Conservation (phyloP, 768 basidiomycete genomes). For the Lactarius tabidus region DNA sequence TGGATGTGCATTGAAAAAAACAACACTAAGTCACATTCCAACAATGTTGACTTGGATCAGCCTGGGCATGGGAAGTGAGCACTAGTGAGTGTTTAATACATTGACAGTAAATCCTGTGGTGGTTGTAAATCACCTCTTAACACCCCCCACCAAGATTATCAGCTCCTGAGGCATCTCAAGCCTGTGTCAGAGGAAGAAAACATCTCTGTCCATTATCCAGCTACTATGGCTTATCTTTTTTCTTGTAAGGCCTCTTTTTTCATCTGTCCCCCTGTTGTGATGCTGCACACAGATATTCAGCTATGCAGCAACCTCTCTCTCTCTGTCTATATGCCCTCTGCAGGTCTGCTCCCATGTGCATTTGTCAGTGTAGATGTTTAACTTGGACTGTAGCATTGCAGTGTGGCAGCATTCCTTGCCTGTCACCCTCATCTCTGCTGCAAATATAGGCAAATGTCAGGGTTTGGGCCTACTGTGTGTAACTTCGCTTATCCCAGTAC, state of each 20-base stretch:
- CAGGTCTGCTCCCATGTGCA: slow-evolving; percentile 1
- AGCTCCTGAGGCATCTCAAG: no score
- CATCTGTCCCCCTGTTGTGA: not conserved
- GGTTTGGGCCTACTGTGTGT: slow-evolving; percentile 19
- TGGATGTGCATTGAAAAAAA: no score
- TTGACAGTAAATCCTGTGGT: no score
- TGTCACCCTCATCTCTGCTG: not conserved
- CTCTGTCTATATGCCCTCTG: slow-evolving; percentile 20
- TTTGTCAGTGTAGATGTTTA: not conserved
- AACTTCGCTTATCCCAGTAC: not conserved
- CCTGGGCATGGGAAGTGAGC: no score
- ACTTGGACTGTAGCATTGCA: slow-evolving; percentile 9
- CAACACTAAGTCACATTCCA: no score
- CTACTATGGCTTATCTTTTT: slow-evolving; percentile 5
- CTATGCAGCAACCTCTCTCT: slow-evolving; percentile 10
- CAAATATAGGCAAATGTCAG: slow-evolving; percentile 1
- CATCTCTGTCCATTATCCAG: slow-evolving; percentile 1
- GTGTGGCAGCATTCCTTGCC: slow-evolving; percentile 14
- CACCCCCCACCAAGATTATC: no score
- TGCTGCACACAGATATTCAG: slow-evolving; percentile 5
- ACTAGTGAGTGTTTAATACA: no score
- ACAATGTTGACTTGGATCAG: no score
- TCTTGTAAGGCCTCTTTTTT: not conserved
- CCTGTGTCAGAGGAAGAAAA: no score
- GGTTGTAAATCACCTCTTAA: no score